Conservation (phyloP, 306 rosid genomes). For the Cicer yamashitae region DNA sequence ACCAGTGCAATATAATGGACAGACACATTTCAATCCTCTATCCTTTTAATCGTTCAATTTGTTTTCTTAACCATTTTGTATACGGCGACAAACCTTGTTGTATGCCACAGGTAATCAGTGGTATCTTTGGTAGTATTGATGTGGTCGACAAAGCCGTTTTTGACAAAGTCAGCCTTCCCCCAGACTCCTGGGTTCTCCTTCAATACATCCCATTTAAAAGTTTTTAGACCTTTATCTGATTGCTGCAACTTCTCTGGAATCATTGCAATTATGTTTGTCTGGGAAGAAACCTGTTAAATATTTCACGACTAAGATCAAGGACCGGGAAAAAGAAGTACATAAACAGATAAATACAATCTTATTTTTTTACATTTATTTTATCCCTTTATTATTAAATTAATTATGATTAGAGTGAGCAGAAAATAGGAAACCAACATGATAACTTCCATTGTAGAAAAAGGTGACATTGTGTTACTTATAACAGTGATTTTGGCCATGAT, state of each 20-base stretch:
- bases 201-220: conserved; percentile 71
- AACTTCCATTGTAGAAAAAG: conserved; percentile 21
- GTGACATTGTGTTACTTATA: not conserved
- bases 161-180: conserved; percentile 73
- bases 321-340: conserved; percentile 33
- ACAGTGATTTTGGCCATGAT: conserved; percentile 8
- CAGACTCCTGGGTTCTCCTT: conserved; percentile 85
- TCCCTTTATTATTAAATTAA: conserved; percentile 1
- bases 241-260: conserved; percentile 64
- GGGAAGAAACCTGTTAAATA: conserved; percentile 73
- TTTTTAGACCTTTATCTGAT: conserved; percentile 55
- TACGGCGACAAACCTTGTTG: conserved; percentile 74
- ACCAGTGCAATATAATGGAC: conserved; percentile 7
- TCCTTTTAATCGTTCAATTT: not conserved
- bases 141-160: conserved; percentile 85
- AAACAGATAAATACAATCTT: conserved; percentile 13
- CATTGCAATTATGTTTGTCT: conserved; percentile 69
- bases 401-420: not conserved
- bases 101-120: conserved; percentile 92
- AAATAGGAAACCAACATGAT: not conserved
- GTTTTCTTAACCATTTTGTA: not conserved
- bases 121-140: conserved; percentile 92
- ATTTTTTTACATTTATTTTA: conserved; percentile 7
- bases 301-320: conserved; percentile 41
- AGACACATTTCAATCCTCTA: conserved; percentile 6